Evolutionary conservation across 148 eudicot species (phyloP).

Genomic region (Cornus controversa): DNA sequence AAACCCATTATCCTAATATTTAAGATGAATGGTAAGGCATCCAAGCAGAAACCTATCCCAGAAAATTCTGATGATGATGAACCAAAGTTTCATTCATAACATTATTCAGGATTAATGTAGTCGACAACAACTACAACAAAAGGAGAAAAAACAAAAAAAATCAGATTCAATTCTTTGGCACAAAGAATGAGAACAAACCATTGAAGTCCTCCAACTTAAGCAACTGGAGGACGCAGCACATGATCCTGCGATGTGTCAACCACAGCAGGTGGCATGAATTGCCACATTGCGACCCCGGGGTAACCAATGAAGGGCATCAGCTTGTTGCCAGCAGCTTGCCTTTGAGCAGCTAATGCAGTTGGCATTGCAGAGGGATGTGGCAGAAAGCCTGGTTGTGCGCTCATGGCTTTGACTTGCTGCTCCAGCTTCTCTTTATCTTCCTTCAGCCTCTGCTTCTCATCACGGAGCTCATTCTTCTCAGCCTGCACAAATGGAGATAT

Average conservation of each 20-base stretch:
- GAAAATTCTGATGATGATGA: not conserved
- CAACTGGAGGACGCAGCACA: slow-evolving; percentile 36
- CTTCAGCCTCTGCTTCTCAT: slow-evolving; percentile 54
- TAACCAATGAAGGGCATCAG: slow-evolving; percentile 37
- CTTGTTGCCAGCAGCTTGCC: slow-evolving; percentile 34
- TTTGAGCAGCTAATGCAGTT: slow-evolving; percentile 30
- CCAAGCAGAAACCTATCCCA: not conserved
- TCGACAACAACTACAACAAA: not conserved
- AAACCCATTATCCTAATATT: no score
- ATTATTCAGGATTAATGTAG: not conserved
- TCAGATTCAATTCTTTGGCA: not conserved
- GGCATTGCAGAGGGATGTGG: slow-evolving; percentile 25
- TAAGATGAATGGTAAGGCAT: not conserved
- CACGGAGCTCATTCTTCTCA: slow-evolving; percentile 61
- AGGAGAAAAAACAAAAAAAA: not conserved
- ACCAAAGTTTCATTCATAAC: not conserved
- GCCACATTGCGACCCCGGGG: slow-evolving; percentile 54
- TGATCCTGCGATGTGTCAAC: slow-evolving; percentile 51
- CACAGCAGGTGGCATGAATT: slow-evolving; percentile 43
- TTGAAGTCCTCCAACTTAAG: slow-evolving; percentile 12
- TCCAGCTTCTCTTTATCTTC: slow-evolving; percentile 44
- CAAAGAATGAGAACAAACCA: not conserved
- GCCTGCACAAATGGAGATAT: slow-evolving; percentile 21
- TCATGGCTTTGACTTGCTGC: slow-evolving; percentile 31
- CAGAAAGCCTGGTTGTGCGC: slow-evolving; percentile 21